These are phyloP conservation scores for Emmonsiellopsis sp. DNA, from an alignment of 2,329 filamentous ascomycete genomes.

Conservation along the genomic window DNA sequence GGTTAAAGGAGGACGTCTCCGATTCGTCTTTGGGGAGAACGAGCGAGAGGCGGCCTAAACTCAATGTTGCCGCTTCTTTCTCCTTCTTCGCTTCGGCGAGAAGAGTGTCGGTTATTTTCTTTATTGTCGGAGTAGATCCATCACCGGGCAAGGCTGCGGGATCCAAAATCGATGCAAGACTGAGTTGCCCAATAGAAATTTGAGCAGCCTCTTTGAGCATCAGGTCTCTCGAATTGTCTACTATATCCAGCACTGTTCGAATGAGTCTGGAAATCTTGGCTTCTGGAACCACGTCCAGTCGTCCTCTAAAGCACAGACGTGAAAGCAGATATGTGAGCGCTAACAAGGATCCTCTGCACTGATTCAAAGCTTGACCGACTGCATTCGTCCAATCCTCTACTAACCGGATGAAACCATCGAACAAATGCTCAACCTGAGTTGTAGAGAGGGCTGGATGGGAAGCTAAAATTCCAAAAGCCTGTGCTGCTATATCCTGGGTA, in stretches of 20 bases:
- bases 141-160: constrained; percentile 20
- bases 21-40: constrained; percentile 37
- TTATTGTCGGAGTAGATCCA: constrained; percentile 17
- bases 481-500: constrained; percentile 46
- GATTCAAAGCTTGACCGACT: constrained; percentile 50
- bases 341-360: constrained; percentile 52
- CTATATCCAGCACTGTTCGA: constrained; percentile 39
- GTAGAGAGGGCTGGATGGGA: constrained; percentile 45
- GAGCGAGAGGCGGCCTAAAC: constrained; percentile 63
- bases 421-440: constrained; percentile 21
- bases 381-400: constrained; percentile 47
- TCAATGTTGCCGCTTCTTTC: constrained; percentile 70
- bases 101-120: constrained; percentile 53
- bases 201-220: constrained; percentile 49
- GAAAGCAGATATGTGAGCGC: constrained; percentile 50
- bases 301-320: constrained; percentile 43
- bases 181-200: constrained; percentile 51
- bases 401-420: constrained; percentile 39
- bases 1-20: constrained; percentile 25
- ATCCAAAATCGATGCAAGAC: constrained; percentile 46
- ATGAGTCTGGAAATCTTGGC: constrained; percentile 35
- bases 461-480: constrained; percentile 64
- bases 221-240: constrained; percentile 46
- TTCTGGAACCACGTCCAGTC: constrained; percentile 21
- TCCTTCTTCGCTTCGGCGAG: constrained; percentile 64